phyloP scores from a whole-genome alignment of 2,329 filamentous ascomycete species.

The Myrmaecium sp. region DNA sequence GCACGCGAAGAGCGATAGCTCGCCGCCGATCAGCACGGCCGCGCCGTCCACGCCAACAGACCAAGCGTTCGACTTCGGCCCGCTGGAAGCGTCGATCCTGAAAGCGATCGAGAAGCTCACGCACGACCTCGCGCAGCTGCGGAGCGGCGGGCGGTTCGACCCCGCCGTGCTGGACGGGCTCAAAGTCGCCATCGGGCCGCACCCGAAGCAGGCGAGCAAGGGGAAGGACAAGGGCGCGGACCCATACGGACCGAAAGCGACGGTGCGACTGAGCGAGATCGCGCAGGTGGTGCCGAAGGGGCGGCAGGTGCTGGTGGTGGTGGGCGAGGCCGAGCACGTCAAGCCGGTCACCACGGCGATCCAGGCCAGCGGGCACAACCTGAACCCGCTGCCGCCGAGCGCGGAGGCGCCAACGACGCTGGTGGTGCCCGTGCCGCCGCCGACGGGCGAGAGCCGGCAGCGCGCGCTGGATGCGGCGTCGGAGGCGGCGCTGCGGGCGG shows the following conservation, averaged over 20 bases:
- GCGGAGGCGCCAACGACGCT: slow-evolving; percentile 32
- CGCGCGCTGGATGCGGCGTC: slow-evolving; percentile 20
- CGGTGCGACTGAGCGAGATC: slow-evolving; percentile 40
- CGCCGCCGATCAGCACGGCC: slow-evolving; percentile 12
- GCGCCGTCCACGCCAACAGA: slow-evolving; percentile 20
- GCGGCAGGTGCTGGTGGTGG: slow-evolving; percentile 42
- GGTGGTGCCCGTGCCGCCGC: slow-evolving; percentile 38
- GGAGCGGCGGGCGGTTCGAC: slow-evolving; percentile 45
- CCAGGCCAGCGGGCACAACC: slow-evolving; percentile 31
- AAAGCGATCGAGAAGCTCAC: slow-evolving; percentile 39
- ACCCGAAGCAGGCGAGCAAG: slow-evolving; percentile 23
- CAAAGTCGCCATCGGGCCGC: slow-evolving; percentile 41
- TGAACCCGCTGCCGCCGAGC: slow-evolving; percentile 33
- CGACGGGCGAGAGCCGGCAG: slow-evolving; percentile 38
- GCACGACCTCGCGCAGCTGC: slow-evolving; percentile 43
- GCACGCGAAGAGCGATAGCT: slow-evolving; percentile 17
- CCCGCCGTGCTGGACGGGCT: slow-evolving; percentile 43
- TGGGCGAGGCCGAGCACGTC: slow-evolving; percentile 40
- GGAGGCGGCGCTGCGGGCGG: slow-evolving; percentile 26
- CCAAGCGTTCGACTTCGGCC: slow-evolving; percentile 45
- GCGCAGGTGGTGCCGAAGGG: slow-evolving; percentile 52
- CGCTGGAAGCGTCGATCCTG: slow-evolving; percentile 38
- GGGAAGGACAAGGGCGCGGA: slow-evolving; percentile 16
- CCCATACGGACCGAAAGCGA: no score
- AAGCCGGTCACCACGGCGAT: slow-evolving; percentile 38